Percentiles rank a stretch among this genome's conserved stretches.
These are phyloP conservation scores for Thelonectria rubi DNA, from an alignment of 2,329 filamentous ascomycete genomes.

Conservation along the genomic window DNA sequence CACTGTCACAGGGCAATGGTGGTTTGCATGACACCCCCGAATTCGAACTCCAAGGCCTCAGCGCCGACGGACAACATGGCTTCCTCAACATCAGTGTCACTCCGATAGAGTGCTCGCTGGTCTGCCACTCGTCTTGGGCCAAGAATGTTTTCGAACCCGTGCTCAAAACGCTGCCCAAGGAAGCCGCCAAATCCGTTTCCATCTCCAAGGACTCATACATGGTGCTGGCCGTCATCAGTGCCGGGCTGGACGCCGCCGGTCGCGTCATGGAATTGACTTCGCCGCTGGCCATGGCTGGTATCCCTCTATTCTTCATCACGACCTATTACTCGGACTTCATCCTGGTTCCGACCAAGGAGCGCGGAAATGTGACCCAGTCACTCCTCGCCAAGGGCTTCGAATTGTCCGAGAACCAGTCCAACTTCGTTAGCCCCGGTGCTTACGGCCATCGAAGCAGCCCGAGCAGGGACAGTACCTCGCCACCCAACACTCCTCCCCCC, in stretches of 20 bases:
- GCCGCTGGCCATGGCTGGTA: constrained; percentile 88
- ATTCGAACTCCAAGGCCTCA: constrained; percentile 57
- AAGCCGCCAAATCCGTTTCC: constrained; percentile 64
- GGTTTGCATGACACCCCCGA: constrained; percentile 49
- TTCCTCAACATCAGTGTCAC: constrained; percentile 96
- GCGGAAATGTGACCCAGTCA: constrained; percentile 77
- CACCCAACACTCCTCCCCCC: constrained; percentile 78
- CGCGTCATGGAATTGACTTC: constrained; percentile 91
- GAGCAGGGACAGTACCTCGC: constrained; percentile 53
- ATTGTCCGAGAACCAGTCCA: constrained; percentile 77
- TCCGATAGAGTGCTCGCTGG: constrained; percentile 89
- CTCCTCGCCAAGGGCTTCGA: constrained; percentile 83
- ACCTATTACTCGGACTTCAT: constrained; percentile 99
- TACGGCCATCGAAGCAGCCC: constrained; percentile 45
- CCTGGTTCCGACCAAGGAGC: constrained; percentile 80
- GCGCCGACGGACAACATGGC: constrained; percentile 68
- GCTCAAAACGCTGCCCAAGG: constrained; percentile 68
- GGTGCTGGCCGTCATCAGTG: constrained; percentile 88
- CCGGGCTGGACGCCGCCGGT: constrained; percentile 89
- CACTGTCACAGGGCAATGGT: constrained; percentile 59
- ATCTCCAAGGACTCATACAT: constrained; percentile 87
- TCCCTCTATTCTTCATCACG: constrained; percentile 98
- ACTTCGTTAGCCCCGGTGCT: constrained; percentile 67
- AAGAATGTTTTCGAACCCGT: constrained; percentile 78
- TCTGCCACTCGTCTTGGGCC: constrained; percentile 82